phyloP scores from a whole-genome alignment of 495 filamentous ascomycete species.

The Talaromyces liani region DNA sequence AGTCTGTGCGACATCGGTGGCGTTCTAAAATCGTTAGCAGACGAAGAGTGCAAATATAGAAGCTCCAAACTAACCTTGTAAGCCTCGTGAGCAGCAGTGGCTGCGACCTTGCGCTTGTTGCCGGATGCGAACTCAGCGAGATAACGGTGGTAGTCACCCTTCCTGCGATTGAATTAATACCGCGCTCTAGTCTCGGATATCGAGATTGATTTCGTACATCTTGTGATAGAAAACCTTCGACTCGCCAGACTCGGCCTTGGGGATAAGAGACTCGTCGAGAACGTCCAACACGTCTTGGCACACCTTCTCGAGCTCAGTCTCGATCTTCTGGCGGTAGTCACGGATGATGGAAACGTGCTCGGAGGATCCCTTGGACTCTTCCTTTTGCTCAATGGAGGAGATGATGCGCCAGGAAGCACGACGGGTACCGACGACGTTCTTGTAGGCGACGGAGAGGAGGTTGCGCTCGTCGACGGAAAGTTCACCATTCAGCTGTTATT shows the following conservation, averaged over 20 bases:
- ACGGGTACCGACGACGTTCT: constrained; percentile 98
- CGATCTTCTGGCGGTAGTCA: constrained; percentile 98
- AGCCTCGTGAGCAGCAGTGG: constrained; percentile 93
- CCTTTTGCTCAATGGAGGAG: constrained; percentile 99
- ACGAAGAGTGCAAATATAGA: not conserved
- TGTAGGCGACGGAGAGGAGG: constrained; percentile 97
- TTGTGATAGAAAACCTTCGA: constrained; percentile 99
- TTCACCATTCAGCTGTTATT: constrained; percentile 58
- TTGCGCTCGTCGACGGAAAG: constrained; percentile 98
- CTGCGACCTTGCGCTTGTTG: constrained; percentile 97
- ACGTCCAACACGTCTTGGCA: constrained; percentile 98
- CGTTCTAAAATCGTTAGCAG: constrained; percentile 53
- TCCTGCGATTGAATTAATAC: constrained; percentile 52
- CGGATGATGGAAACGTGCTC: constrained; percentile 95
- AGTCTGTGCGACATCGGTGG: constrained; percentile 95
- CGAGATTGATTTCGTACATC: constrained; percentile 60
- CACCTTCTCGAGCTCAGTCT: constrained; percentile 94
- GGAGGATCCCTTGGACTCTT: constrained; percentile 97
- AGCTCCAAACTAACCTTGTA: constrained; percentile 70
- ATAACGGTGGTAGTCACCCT: constrained; percentile 99
- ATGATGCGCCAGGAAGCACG: constrained; percentile 99
- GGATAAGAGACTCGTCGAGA: constrained; percentile 89
- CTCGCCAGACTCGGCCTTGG: constrained; percentile 96
- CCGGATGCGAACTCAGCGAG: constrained; percentile 97
- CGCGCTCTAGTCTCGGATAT: not conserved